A percentile compares a stretch with the other conserved stretches of the same genome.
These are phyloP conservation scores for Mucor lusitanicus DNA, from an alignment of 371 early-diverging fungal species.

Conservation along the genomic window DNA sequence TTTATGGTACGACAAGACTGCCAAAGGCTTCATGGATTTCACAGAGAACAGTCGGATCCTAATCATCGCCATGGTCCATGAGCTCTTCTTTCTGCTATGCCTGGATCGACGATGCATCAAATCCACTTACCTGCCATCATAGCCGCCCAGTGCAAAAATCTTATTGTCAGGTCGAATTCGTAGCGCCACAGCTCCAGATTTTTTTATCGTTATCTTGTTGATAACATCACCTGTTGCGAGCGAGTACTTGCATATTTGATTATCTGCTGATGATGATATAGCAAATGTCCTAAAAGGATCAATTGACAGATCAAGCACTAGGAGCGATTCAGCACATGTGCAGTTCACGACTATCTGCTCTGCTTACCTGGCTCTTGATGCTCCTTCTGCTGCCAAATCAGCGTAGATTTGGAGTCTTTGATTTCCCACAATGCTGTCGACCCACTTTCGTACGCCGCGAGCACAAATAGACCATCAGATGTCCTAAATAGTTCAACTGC, in stretches of 20 bases:
- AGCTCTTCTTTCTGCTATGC: background rate
- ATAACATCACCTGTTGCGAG: slow-evolving; percentile 25
- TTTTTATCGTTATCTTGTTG: slow-evolving; percentile 39
- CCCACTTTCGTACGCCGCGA: slow-evolving; percentile 54
- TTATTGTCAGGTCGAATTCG: slow-evolving; percentile 49
- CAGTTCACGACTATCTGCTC: background rate
- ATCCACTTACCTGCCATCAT: slow-evolving; percentile 45
- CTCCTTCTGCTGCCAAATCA: slow-evolving; percentile 36
- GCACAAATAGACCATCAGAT: slow-evolving; percentile 17
- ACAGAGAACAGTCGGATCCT: slow-evolving; percentile 54
- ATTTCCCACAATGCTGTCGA: slow-evolving; percentile 39
- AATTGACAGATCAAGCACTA: slow-evolving; percentile 35
- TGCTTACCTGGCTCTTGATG: slow-evolving; percentile 46
- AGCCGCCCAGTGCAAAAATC: slow-evolving; percentile 57
- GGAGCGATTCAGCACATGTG: background rate
- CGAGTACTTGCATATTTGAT: slow-evolving; percentile 44
- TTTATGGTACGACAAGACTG: slow-evolving; percentile 47
- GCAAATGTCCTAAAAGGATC: slow-evolving; percentile 20
- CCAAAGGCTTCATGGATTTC: slow-evolving; percentile 51
- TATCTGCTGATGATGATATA: slow-evolving; percentile 46
- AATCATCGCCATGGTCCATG: background rate
- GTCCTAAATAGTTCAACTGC: slow-evolving; percentile 30
- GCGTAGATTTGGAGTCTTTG: slow-evolving; percentile 5
- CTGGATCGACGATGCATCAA: background rate
- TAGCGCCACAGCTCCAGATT: slow-evolving; percentile 41